Base-by-base conservation (phyloP, 2,329 filamentous ascomycete genomes). In the Macroventuria anomochaeta region DNA sequence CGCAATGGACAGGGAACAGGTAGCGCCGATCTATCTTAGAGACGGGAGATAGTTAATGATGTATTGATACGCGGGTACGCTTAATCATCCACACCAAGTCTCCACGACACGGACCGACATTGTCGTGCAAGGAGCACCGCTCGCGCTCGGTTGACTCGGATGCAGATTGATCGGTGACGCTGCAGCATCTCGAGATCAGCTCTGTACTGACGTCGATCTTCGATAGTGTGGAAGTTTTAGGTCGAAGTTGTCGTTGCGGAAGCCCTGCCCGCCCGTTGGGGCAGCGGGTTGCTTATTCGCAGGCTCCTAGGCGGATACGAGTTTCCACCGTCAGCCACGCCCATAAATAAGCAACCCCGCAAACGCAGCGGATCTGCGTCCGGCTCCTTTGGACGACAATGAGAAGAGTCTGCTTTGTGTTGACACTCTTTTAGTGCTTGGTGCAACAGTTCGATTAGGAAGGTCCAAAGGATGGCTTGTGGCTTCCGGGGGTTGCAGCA, bases 221-320 rank as follows among this genome's bases (percentile, higher is more conserved):
- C 46, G 23, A 59, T 59, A 59, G 53, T 43, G 34, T 44, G 28
- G 29, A n/a, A 15, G 8, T 28, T 25, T 42, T 42, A 20, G 25
- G 18, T 15, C 31, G 8, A 11, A 11, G 15, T 32, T 7, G 7
- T 42, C 26, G n/a, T 17, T 13, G 32, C 46, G 31, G 39, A 39
- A 57, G 43, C 43, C 40, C 55, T 31, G 44, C 18, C 41, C 40
- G 46, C 31, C 46, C 29, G 34, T 58, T 48, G 29, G 29, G 15
- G 37, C 46, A 43, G 34, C 28, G 40, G 15, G 28, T 42, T 53
- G 52, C 40, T 56, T 46, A 44, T 54, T 21, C 37, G 37, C 41
- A 41, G 18, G 26, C 6, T 8, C 17, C 13, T 37, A 21, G 25
- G 8, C 38, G 26, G 26, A 29, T 39, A 43, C 26, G 10, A 47